phyloP scores from a whole-genome alignment of 2,329 filamentous ascomycete genomes.

The Clonostachys sp. region DNA sequence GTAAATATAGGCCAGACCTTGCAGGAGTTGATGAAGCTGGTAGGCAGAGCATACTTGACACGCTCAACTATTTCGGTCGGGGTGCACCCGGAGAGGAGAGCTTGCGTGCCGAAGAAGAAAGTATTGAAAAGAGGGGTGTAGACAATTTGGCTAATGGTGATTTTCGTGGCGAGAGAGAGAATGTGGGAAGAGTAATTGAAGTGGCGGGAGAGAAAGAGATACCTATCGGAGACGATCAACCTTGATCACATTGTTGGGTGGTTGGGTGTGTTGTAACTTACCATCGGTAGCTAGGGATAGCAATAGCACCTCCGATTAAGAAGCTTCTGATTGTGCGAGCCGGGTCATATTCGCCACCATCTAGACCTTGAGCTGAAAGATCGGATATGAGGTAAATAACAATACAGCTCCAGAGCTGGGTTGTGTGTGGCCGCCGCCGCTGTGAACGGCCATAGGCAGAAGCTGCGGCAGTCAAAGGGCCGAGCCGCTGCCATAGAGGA shows the following conservation, averaged over 20 bases:
- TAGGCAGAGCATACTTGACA: slow-evolving; percentile 70
- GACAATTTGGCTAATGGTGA: slow-evolving; percentile 70
- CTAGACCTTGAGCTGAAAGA: slow-evolving; percentile 68
- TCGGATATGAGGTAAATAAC: slow-evolving; percentile 78
- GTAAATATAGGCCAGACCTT: slow-evolving; percentile 91
- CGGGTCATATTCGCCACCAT: slow-evolving; percentile 50
- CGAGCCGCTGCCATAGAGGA: slow-evolving; percentile 52
- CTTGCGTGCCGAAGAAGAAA: slow-evolving; percentile 80
- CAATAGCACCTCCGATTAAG: slow-evolving; percentile 65
- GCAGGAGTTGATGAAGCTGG: slow-evolving; percentile 71
- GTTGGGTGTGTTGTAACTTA: slow-evolving; percentile 30
- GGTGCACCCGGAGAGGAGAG: slow-evolving; percentile 65
- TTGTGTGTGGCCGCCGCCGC: slow-evolving; percentile 65
- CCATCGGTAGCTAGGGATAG: slow-evolving; percentile 84
- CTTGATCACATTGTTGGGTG: no score
- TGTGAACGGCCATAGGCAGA: slow-evolving; percentile 68
- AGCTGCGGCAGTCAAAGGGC: slow-evolving; percentile 47
- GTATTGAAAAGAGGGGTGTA: slow-evolving; percentile 82
- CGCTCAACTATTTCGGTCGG: slow-evolving; percentile 62
- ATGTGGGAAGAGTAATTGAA: slow-evolving; percentile 80
- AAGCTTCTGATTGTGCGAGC: slow-evolving; percentile 57
- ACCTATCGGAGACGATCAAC: slow-evolving; percentile 43
- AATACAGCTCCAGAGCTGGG: slow-evolving; percentile 71
- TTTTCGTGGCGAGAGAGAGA: slow-evolving; percentile 70
- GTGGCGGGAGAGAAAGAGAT: slow-evolving; percentile 71